These are phyloP conservation scores for Geotrichum australiense DNA, from an alignment of 1,139 yeast species.

Conservation along the genomic window DNA sequence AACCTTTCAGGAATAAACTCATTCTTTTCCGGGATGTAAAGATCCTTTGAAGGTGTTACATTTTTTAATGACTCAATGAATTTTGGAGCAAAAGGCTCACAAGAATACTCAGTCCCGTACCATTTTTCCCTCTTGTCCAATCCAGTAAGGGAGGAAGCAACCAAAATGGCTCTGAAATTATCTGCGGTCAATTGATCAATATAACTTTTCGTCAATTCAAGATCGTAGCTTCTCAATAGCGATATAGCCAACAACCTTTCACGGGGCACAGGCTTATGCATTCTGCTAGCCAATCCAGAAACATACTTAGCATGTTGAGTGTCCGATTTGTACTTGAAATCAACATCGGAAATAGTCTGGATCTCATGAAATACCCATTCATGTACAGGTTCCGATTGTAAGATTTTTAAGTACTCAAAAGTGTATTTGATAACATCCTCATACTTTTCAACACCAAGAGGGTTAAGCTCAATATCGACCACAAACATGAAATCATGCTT, in stretches of 20 bases:
- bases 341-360: slow-evolving; percentile 41
- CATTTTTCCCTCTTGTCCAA: slow-evolving; percentile 56
- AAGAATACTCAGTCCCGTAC: slow-evolving; percentile 81
- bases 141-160: slow-evolving; percentile 35
- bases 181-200: slow-evolving; percentile 46
- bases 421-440: slow-evolving; percentile 49
- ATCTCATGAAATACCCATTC: slow-evolving; percentile 48
- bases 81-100: slow-evolving; percentile 40
- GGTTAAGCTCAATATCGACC: slow-evolving; percentile 68
- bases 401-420: slow-evolving; percentile 66
- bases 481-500: slow-evolving; percentile 62
- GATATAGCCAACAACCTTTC: slow-evolving; percentile 51
- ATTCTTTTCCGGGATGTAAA: slow-evolving; percentile 64
- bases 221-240: slow-evolving; percentile 55
- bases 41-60: slow-evolving; percentile 32
- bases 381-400: slow-evolving; percentile 52
- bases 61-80: slow-evolving; percentile 37
- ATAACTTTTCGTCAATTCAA: slow-evolving; percentile 46
- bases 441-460: slow-evolving; percentile 59
- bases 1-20: slow-evolving; percentile 78
- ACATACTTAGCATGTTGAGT: slow-evolving; percentile 55
- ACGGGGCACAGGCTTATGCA: slow-evolving; percentile 57
- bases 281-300: slow-evolving; percentile 42
- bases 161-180: slow-evolving; percentile 55
- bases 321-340: slow-evolving; percentile 64